Percentiles rank a stretch among this genome's conserved stretches.
Conservation (phyloP, 2,329 filamentous ascomycete species). For the Trichoderma sp. region DNA sequence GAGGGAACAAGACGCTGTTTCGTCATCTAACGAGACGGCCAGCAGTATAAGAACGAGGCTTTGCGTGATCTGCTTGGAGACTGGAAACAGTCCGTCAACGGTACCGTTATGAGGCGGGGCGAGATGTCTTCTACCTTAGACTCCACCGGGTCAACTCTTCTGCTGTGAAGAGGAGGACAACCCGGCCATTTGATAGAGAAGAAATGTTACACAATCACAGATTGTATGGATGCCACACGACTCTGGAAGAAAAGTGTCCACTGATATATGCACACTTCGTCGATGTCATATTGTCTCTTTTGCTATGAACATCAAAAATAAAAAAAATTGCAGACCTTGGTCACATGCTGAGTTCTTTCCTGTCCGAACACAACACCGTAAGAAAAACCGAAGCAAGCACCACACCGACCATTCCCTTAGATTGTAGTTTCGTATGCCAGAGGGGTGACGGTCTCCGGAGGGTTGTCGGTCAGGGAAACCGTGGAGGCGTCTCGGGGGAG, state of each 20-base stretch:
- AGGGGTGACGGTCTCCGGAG: conserved; percentile 87
- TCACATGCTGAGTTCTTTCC: conserved; percentile 48
- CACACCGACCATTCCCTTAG: conserved; percentile 56
- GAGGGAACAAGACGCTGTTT: no score
- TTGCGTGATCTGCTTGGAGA: no score
- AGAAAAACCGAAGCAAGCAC: conserved; percentile 45
- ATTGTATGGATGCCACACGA: conserved; percentile 5
- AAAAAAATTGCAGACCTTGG: conserved; percentile 45
- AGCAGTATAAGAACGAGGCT: no score
- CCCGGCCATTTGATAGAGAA: no score
- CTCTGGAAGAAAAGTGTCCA: conserved; percentile 1
- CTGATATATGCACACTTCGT: conserved; percentile 25
- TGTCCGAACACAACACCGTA: conserved; percentile 49
- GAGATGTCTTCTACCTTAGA: no score
- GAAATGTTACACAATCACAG: neutral
- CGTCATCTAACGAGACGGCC: no score
- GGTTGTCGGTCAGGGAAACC: conserved; percentile 78
- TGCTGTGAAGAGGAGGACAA: no score
- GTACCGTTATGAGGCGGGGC: no score
- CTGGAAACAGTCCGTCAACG: no score
- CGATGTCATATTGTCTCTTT: conserved; percentile 45
- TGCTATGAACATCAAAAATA: conserved; percentile 44
- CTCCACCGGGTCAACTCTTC: no score
- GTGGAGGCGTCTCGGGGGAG: conserved; percentile 79
- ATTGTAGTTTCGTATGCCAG: conserved; percentile 98